Evolutionary conservation across 2,329 filamentous ascomycete species (phyloP).

Genomic region (Ceratocystis variospora): DNA sequence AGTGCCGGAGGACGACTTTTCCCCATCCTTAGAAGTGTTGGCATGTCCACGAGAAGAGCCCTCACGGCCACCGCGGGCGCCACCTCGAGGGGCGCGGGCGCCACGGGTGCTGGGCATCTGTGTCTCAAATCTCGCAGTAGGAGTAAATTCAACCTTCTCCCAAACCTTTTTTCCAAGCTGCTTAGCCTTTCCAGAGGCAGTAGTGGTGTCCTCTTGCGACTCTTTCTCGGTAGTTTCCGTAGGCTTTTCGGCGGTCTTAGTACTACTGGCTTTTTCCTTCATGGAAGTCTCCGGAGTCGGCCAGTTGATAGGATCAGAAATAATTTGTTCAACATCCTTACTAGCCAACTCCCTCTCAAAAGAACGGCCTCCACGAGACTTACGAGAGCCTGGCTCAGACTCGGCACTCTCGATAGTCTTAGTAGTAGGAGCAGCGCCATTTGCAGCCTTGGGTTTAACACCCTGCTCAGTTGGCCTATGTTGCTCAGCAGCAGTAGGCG

Average conservation of each 20-base stretch:
- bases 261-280: slow-evolving; percentile 46
- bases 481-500: slow-evolving; percentile 22
- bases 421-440: slow-evolving; percentile 21
- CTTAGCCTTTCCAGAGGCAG: slow-evolving; percentile 32
- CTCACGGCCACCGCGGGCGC: slow-evolving; percentile 27
- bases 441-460: slow-evolving; percentile 30
- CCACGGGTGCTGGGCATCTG: slow-evolving; percentile 47
- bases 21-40: slow-evolving; percentile 24
- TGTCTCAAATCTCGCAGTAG: slow-evolving; percentile 75
- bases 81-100: slow-evolving; percentile 35
- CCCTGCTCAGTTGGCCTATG: slow-evolving; percentile 34
- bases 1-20: slow-evolving; percentile 28
- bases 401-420: slow-evolving; percentile 27
- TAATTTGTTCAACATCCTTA: slow-evolving; percentile 16
- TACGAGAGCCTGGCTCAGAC: slow-evolving; percentile 24
- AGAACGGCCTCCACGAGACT: slow-evolving; percentile 32
- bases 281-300: slow-evolving; percentile 70
- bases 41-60: slow-evolving; percentile 23
- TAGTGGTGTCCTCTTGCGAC: slow-evolving; percentile 39
- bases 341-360: slow-evolving; percentile 7
- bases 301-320: slow-evolving; percentile 61
- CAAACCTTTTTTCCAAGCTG: slow-evolving; percentile 63
- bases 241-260: slow-evolving; percentile 53
- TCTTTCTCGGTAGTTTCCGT: slow-evolving; percentile 49
- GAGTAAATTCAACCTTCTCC: slow-evolving; percentile 70